Evolutionary conservation across 768 basidiomycete genomes (phyloP).

Genomic region (Podaxis carcinomalis): DNA sequence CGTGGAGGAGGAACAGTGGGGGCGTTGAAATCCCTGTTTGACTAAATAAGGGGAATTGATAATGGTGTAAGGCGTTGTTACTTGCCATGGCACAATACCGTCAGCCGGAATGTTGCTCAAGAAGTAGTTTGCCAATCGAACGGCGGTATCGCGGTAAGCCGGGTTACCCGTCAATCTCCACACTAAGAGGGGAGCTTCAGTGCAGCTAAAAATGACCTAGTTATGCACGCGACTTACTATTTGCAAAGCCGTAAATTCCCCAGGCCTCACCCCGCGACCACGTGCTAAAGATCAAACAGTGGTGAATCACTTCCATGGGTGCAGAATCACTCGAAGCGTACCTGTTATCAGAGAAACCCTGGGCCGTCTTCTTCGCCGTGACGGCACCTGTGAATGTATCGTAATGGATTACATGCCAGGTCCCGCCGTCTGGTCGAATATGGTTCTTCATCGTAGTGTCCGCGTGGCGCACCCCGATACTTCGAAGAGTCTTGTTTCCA

Average conservation of each 20-base stretch:
- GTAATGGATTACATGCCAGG: conserved; percentile 66
- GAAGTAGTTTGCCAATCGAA: conserved; percentile 57
- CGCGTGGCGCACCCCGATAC: conserved; percentile 62
- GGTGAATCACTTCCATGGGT: neutral
- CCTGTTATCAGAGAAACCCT: conserved; percentile 52
- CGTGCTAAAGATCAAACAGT: conserved; percentile 36
- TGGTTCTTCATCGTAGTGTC: conserved; percentile 66
- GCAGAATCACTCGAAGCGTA: neutral
- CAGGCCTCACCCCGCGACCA: conserved; percentile 75
- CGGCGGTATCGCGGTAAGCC: conserved; percentile 57
- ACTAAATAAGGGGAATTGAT: conserved; percentile 2
- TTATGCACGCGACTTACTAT: conserved; percentile 40
- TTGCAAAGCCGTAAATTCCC: conserved; percentile 68
- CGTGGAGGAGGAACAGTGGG: conserved; percentile 48
- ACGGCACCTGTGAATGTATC: conserved; percentile 61
- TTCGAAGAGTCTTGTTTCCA: conserved; percentile 49
- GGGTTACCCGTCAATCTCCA: conserved; percentile 45
- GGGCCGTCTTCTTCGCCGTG: conserved; percentile 49
- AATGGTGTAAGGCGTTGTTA: neutral
- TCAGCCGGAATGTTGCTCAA: conserved; percentile 52
- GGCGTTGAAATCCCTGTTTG: conserved; percentile 67
- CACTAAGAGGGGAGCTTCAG: conserved; percentile 35
- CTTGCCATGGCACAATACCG: conserved; percentile 66
- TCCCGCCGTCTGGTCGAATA: conserved; percentile 59
- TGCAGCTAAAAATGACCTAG: neutral